A percentile compares a stretch with the other conserved stretches of the same genome.
These are phyloP conservation scores for Xylaria digitata DNA, from an alignment of 2,329 filamentous ascomycete genomes.

Conservation along the genomic window DNA sequence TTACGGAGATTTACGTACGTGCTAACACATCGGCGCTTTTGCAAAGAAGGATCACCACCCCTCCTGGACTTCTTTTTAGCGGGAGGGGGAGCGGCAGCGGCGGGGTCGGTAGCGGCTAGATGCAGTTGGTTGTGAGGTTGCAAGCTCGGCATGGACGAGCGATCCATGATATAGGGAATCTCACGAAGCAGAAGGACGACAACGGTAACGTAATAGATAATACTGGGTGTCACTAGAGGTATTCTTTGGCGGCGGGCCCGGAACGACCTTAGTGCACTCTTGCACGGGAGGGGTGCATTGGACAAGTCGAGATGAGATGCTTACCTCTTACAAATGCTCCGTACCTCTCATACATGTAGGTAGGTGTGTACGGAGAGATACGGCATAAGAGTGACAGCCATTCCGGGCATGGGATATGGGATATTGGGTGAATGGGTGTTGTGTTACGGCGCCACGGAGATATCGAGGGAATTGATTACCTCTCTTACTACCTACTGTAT, in stretches of 20 bases:
- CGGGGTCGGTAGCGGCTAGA: conserved; percentile 34
- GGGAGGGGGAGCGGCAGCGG: conserved; percentile 35
- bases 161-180: conserved; percentile 41
- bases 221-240: conserved; percentile 18
- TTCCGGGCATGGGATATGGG: too few relatives aligned
- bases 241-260: conserved; percentile 10
- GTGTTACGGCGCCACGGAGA: too few relatives aligned
- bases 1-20: conserved; percentile 57
- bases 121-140: conserved; percentile 37
- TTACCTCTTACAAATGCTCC: neutral
- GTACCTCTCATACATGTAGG: neutral
- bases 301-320: conserved; percentile 11
- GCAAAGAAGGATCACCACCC: conserved; percentile 58
- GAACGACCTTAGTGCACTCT: conserved; percentile 19
- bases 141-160: conserved; percentile 41
- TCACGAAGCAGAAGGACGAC: conserved; percentile 6
- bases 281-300: conserved; percentile 20
- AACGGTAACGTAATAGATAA: conserved; percentile 31
- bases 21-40: conserved; percentile 82
- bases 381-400: too few relatives aligned
- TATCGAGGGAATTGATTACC: too few relatives aligned
- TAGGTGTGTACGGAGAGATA: neutral
- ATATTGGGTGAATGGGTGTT: too few relatives aligned
- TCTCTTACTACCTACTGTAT: too few relatives aligned
- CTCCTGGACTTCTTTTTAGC: conserved; percentile 64